phyloP scores from a whole-genome alignment of 148 eudicot species.

The Amaranthus hypochondriacus region DNA sequence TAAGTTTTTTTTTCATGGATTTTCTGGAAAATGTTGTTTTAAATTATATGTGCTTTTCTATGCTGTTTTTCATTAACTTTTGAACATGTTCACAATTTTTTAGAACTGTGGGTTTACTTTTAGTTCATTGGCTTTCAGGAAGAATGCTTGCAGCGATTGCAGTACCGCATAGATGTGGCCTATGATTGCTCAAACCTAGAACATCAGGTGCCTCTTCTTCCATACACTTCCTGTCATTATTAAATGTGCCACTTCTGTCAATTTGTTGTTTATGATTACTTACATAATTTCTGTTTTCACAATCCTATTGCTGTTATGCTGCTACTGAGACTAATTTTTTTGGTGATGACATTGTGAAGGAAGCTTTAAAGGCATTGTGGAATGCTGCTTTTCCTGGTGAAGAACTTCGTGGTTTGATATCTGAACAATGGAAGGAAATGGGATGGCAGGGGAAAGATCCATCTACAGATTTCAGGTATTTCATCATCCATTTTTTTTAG shows the following conservation, averaged over 20 bases:
- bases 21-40: neutral
- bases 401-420: conserved; percentile 67
- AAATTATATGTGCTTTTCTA: neutral
- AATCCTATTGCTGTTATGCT: neutral
- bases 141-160: conserved; percentile 76
- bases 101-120: neutral
- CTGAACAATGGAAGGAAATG: conserved; percentile 99
- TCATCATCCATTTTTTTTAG: conserved; percentile 5
- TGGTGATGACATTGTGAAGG: conserved; percentile 34
- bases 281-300: neutral
- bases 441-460: conserved; percentile 99
- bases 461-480: conserved; percentile 90
- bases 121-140: conserved; percentile 45
- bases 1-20: neutral
- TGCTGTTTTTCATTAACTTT: neutral
- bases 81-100: neutral
- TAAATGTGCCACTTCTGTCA: neutral
- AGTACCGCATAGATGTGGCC: conserved; percentile 73
- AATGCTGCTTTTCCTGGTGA: conserved; percentile 82
- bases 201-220: conserved; percentile 58
- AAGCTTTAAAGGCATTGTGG: conserved; percentile 87
- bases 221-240: neutral
- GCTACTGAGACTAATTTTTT: neutral
- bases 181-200: conserved; percentile 77
- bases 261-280: neutral